Conservation (phyloP, 2,329 filamentous ascomycete species). For the Pseudogymnoascus sp. region DNA sequence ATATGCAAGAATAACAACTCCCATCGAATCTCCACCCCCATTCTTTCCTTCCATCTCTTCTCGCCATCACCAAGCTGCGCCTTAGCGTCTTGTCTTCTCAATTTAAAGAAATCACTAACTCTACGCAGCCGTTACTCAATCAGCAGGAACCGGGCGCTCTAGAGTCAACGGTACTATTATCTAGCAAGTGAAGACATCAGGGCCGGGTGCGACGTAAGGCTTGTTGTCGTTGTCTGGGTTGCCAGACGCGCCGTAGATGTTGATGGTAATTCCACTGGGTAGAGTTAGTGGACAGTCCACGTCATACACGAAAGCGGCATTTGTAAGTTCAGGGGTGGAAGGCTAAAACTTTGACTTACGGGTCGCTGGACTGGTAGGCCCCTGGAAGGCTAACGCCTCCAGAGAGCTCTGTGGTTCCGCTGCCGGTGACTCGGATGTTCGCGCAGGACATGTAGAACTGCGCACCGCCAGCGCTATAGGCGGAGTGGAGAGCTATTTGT, state of each 20-base stretch:
- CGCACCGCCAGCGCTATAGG: slow-evolving; percentile 31
- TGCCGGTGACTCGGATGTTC: slow-evolving; percentile 41
- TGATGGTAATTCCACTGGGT: slow-evolving; percentile 29
- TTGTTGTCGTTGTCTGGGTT: slow-evolving; percentile 32
- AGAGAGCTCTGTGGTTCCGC: slow-evolving; percentile 35
- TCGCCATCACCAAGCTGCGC: background rate
- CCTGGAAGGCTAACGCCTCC: slow-evolving; percentile 40
- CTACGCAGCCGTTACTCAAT: background rate
- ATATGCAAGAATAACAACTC: slow-evolving; percentile 7
- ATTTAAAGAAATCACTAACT: background rate
- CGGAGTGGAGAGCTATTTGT: slow-evolving; percentile 26
- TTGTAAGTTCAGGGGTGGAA: background rate
- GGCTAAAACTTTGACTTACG: slow-evolving; percentile 31
- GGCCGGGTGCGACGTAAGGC: slow-evolving; percentile 37
- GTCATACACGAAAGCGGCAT: background rate
- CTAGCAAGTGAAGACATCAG: slow-evolving; percentile 29
- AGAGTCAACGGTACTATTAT: background rate
- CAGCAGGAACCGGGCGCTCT: background rate
- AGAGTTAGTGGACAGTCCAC: slow-evolving; percentile 13
- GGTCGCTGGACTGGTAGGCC: slow-evolving; percentile 40
- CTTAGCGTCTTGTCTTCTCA: background rate
- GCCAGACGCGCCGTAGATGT: slow-evolving; percentile 34
- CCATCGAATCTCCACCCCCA: background rate
- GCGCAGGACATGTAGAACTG: slow-evolving; percentile 30
- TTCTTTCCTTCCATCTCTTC: background rate